Evolutionary conservation across 2,329 filamentous ascomycete species (phyloP), one percentile per base, ranked within the genome.

Genomic region (Dactylellina haptotyla): DNA sequence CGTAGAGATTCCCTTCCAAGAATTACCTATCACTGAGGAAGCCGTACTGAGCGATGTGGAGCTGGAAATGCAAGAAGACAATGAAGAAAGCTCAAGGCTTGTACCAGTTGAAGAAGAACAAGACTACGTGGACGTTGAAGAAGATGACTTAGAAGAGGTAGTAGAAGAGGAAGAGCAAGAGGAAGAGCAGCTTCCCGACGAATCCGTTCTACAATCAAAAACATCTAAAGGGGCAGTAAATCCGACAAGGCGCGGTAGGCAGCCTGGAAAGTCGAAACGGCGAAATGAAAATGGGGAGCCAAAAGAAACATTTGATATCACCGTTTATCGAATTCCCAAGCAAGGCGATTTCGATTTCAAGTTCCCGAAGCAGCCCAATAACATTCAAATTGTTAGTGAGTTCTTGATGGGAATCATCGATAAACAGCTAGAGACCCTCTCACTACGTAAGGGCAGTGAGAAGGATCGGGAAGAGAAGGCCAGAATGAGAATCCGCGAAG

Each of bases 281-380:
- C 26, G 54, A 25, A 32, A 66, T 10, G 54, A 66, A 37, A 66
- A 73, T n/a, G 69, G 61, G 3, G 69, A 66, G 18, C 48, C 28
- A 2, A 73, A 73, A 20, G 69, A 73, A 62, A 73, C 69, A 3
- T 63, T 73, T 41, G 69, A 73, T 14, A 73, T 73, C 34, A 73
- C 69, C 1, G 69, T 73, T 20, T 66, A 73, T 25, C 69, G 61
- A n/a, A 73, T 73, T 23, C 54, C 69, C 3, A 73, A 73, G 16
- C 18, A 66, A 28, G 54, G 46, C n/a, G 69, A 73, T 26, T 56
- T 37, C 28, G 66, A 62, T 16, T 61, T 73, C 61, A 73, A 73
- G n/a, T 73, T 73, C 6, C 69, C 69, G 9, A 61, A 73, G 37
- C 61, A 62, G 9, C 58, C 69, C 1, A 73, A 73, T 37, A 73